phyloP scores from a whole-genome alignment of 371 early-diverging fungal species.

The Lichtheimia corymbifera region DNA sequence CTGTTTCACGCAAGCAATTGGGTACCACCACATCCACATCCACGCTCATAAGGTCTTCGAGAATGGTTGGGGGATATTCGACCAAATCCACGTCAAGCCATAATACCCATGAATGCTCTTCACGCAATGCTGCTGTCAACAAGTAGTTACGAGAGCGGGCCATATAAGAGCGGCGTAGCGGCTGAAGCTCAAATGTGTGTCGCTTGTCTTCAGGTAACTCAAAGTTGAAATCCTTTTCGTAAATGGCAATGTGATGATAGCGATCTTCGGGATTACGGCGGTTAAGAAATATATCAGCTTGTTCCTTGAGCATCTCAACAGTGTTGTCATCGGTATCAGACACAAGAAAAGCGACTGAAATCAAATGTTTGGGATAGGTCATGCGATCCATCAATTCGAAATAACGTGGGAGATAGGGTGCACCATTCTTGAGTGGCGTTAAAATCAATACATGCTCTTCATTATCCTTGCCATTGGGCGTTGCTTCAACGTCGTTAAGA shows the following conservation, averaged over 20 bases:
- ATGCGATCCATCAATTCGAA: constrained; percentile 57
- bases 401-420: constrained; percentile 54
- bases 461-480: constrained; percentile 23
- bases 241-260: constrained; percentile 50
- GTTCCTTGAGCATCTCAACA: constrained; percentile 36
- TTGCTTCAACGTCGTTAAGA: constrained; percentile 22
- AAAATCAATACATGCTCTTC: constrained; percentile 49
- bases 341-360: constrained; percentile 60
- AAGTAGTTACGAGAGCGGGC: constrained; percentile 61
- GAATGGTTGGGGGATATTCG: constrained; percentile 51
- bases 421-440: constrained; percentile 61
- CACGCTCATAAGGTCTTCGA: constrained; percentile 53
- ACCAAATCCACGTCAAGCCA: constrained; percentile 66
- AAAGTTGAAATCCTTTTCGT: constrained; percentile 61
- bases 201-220: constrained; percentile 49
- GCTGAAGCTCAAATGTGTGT: constrained; percentile 55
- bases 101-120: constrained; percentile 59
- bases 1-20: constrained; percentile 55
- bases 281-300: constrained; percentile 27
- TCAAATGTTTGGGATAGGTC: constrained; percentile 53
- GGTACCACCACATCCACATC: constrained; percentile 62
- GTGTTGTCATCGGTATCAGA: constrained; percentile 61
- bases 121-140: constrained; percentile 45
- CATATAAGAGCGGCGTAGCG: constrained; percentile 57
- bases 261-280: constrained; percentile 22